Conservation (phyloP, 352 stramenopile species). For the Phytophthora idaei region DNA sequence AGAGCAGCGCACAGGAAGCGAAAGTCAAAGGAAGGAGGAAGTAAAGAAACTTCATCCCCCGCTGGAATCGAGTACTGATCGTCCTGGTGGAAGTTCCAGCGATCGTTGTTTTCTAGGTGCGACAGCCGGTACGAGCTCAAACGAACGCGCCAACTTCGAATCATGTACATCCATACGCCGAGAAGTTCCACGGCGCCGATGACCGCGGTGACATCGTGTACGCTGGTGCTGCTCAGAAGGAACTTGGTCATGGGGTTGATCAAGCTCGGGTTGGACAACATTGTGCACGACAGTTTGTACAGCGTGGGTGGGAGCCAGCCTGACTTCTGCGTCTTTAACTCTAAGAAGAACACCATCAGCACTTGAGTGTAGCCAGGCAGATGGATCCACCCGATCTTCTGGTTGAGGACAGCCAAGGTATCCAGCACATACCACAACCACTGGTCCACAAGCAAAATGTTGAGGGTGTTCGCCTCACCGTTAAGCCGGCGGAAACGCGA, state of each 20-base stretch:
- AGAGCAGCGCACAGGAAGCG: constrained; percentile 83
- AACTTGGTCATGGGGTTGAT: constrained; percentile 94
- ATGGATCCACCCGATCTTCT: constrained; percentile 90
- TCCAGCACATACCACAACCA: constrained; percentile 92
- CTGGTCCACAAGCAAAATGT: constrained; percentile 88
- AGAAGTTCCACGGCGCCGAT: constrained; percentile 88
- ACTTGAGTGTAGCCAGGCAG: constrained; percentile 87
- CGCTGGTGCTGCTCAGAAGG: constrained; percentile 83
- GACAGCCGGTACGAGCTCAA: constrained; percentile 87
- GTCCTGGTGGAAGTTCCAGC: constrained; percentile 91
- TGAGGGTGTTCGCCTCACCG: constrained; percentile 86
- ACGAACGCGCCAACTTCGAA: constrained; percentile 89
- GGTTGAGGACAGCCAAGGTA: constrained; percentile 87
- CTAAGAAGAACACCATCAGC: constrained; percentile 89
- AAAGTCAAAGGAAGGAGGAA: constrained; percentile 89
- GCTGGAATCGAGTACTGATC: constrained; percentile 90
- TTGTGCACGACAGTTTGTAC: constrained; percentile 91
- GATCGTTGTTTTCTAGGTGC: constrained; percentile 90
- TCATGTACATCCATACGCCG: constrained; percentile 93
- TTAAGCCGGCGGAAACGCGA: constrained; percentile 80
- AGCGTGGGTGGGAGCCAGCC: constrained; percentile 85
- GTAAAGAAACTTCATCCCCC: constrained; percentile 82
- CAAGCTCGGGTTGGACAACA: constrained; percentile 86
- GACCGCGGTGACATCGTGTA: constrained; percentile 87
- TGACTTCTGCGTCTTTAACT: constrained; percentile 90